Conservation (phyloP, 2,329 filamentous ascomycete species). For the Tolypocladium ovalisporum region DNA sequence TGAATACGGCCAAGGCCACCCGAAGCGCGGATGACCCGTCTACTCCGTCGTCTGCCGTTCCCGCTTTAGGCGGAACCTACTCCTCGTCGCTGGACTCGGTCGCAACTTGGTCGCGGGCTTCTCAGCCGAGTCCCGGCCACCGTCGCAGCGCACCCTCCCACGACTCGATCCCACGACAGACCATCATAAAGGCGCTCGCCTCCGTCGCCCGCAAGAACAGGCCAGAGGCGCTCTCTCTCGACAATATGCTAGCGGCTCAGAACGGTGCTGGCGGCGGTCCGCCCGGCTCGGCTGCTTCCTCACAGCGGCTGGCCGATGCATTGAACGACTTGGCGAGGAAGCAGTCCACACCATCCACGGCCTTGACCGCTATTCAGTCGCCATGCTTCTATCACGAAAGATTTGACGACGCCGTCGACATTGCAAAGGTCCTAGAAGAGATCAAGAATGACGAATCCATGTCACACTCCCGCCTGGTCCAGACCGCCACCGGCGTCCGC, state of each 20-base stretch:
- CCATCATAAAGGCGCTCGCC: slow-evolving; percentile 71
- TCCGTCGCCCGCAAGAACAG: slow-evolving; percentile 52
- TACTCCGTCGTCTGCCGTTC: slow-evolving; percentile 12
- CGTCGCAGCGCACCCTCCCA: slow-evolving; percentile 44
- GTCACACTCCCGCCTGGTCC: slow-evolving; percentile 86
- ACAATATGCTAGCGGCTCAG: slow-evolving; percentile 44
- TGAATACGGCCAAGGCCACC: slow-evolving; percentile 11
- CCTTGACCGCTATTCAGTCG: slow-evolving; percentile 63
- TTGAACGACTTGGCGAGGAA: slow-evolving; percentile 41
- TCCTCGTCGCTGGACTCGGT: slow-evolving; percentile 1
- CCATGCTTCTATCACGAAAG: slow-evolving; percentile 97
- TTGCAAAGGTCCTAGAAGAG: slow-evolving; percentile 89
- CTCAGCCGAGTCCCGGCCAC: slow-evolving; percentile 14
- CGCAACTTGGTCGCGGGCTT: neutral
- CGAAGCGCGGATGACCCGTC: slow-evolving; percentile 7
- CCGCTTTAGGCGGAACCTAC: slow-evolving; percentile 14
- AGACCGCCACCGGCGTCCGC: slow-evolving; percentile 88
- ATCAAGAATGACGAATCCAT: slow-evolving; percentile 82
- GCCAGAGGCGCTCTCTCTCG: slow-evolving; percentile 51
- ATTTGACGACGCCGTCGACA: slow-evolving; percentile 92
- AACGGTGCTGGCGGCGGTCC: slow-evolving; percentile 21
- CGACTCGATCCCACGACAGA: slow-evolving; percentile 62
- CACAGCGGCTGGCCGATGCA: slow-evolving; percentile 53
- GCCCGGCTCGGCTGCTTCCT: slow-evolving; percentile 34
- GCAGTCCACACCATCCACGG: slow-evolving; percentile 21